Evolutionary conservation across 768 basidiomycete genomes (phyloP), one percentile per base, ranked within the genome.

Genomic region (Amanita phalloides): DNA sequence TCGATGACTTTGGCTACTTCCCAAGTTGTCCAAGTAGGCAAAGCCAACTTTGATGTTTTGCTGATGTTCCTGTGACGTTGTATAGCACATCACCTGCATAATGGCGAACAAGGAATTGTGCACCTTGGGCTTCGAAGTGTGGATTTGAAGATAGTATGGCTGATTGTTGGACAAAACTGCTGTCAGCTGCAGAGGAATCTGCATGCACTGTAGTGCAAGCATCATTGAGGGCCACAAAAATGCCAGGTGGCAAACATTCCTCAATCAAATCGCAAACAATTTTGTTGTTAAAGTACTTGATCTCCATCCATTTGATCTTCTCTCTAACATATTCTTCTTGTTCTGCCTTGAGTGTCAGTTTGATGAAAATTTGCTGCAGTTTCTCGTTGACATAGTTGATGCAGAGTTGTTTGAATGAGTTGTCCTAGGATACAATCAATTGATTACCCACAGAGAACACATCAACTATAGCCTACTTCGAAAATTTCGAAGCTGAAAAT

Each of bases 301-400:
- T 99, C 0, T 94, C 94, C 0, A 86, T 95, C 96, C 96, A 99
- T 67, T 97, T 90, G 71, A 99, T 99, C 67, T 95, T 86, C 68
- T 99, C 96, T 52, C 90, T 80, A 26, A 97, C 92, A 61, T 99
- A 99, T 69, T 99, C 96, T 64, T 99, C 96, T 66, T 99, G 96
- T 64, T 99, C 96, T 14, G 95, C 93, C 75, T 99, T 99, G 63
- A 99, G 75, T 0, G 96, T 99, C 46, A 99, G 76, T 66, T 99
- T 94, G 61, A 99, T 99, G 71, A 99, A 99, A 62, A 98, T 99
- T 64, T 95, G 95, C 61, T 99, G 95, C 23, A 99, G 78, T 69
- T 99, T 99, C 70, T 99, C 96, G 75, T 99, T 99, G 71, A 98
- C 96, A 61, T 99, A 99, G 73, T 99, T 99, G 77, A 99, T 99